phyloP scores from a whole-genome alignment of 768 basidiomycete genomes.

The Podaxis sp. region DNA sequence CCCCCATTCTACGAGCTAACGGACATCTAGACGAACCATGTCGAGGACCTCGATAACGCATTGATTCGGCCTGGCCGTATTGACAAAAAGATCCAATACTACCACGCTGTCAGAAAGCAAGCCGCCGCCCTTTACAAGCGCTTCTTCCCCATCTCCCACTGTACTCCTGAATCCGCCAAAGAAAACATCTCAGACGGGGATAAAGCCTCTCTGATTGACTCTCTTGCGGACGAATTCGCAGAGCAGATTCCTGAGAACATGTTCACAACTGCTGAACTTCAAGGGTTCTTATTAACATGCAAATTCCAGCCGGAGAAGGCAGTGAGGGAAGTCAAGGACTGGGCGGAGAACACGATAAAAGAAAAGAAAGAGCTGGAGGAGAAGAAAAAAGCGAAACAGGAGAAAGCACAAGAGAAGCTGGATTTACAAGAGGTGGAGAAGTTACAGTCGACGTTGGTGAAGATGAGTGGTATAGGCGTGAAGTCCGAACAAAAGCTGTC shows the following conservation, averaged over 20 bases:
- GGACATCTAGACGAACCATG: conserved; percentile 38
- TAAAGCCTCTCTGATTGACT: conserved; percentile 16
- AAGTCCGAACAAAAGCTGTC: not conserved
- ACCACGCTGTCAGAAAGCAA: conserved; percentile 40
- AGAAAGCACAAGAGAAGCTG: conserved; percentile 21
- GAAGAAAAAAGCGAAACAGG: conserved; percentile 31
- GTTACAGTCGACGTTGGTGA: conserved; percentile 22
- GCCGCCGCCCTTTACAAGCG: conserved; percentile 41
- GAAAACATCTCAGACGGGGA: conserved; percentile 5
- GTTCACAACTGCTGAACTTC: conserved; percentile 56
- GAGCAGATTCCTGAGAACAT: conserved; percentile 35
- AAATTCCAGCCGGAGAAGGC: conserved; percentile 34
- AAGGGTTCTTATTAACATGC: conserved; percentile 47
- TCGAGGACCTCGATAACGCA: conserved; percentile 39
- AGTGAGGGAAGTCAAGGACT: conserved; percentile 26
- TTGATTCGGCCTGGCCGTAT: conserved; percentile 53
- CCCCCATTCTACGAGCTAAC: not conserved
- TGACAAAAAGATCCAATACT: conserved; percentile 48
- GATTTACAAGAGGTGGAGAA: conserved; percentile 20
- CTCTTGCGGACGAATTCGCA: conserved; percentile 38
- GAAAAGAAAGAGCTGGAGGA: conserved; percentile 28
- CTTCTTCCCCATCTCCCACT: conserved; percentile 38
- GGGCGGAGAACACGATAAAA: conserved; percentile 34
- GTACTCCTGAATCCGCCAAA: conserved; percentile 11
- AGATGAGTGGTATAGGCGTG: conserved; percentile 15